Conservation (phyloP, 202 grass and related monocot species). For the Setaria italica region DNA sequence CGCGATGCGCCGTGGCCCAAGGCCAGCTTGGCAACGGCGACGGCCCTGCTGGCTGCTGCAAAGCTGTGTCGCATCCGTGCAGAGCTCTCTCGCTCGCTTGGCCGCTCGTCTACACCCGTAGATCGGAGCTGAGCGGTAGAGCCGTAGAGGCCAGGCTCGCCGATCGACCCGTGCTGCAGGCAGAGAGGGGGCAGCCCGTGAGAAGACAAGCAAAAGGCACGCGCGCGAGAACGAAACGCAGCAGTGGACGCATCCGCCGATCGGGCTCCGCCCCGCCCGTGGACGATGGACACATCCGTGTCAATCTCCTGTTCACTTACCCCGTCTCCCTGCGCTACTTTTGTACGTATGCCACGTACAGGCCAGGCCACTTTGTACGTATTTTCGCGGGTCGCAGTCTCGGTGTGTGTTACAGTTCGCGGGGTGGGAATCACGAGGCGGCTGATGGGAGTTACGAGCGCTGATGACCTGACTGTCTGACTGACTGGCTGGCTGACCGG, state of each 20-base stretch:
- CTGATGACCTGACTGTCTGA: neutral
- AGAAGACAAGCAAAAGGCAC: neutral
- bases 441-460: neutral
- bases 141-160: no score
- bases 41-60: neutral
- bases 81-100: no score
- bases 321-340: neutral
- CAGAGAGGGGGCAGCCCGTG: neutral
- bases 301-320: conserved; percentile 17
- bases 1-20: neutral
- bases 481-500: neutral
- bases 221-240: neutral
- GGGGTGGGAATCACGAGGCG: conserved; percentile 1
- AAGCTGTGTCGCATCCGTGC: neutral
- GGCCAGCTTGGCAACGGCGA: neutral
- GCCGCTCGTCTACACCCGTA: neutral
- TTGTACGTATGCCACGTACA: neutral
- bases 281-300: neutral
- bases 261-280: no score
- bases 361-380: neutral
- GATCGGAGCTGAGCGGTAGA: neutral
- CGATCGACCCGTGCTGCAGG: neutral
- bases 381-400: no score
- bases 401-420: neutral
- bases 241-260: neutral